Evolutionary conservation across 1,284 basidiomycete species (phyloP), one percentile per base, ranked within the genome.

Genomic region (Rhodotorula sp.): DNA sequence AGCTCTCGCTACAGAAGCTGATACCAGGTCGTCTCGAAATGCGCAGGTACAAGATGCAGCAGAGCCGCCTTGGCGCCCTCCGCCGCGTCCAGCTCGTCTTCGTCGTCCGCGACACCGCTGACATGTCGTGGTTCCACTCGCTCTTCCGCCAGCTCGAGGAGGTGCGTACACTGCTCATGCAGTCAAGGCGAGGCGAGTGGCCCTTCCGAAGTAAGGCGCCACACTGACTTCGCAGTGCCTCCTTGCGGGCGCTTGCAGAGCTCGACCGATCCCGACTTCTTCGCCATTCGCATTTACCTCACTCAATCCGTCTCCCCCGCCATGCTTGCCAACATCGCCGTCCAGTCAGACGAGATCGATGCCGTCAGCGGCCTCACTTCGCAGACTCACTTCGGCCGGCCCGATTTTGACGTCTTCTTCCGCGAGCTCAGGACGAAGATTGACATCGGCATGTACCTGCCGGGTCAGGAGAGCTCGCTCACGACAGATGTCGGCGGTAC

Each of bases 91-190:
- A 93, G 76, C 93, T 94, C 80, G 90, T 94, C 82, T 94, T 92
- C 92, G 48, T 68, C 62, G 71, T 72, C 46, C 69, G 70, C 26
- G 75, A 79, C 37, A 72, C 74, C 58, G 78, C 89, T n/a, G 90
- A 89, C 30, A 92, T 94, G 78, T 91, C 90, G 76, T 94, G 92
- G 92, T 94, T 94, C 86, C 90, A 93, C 79, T 87, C 85, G 67
- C 81, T 94, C 56, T 83, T 94, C 68, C 87, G 89, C 77, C 87
- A 91, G 78, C 87, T 94, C 63, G 92, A 94, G 80, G 86, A 87
- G 62, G 88, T 89, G 88, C 90, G 77, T 83, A 87, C 11, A 30
- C n/a, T 44, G n/a, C 59, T 44, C 26, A 20, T 24, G 6, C 28
- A 11, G n/a, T 54, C 55, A 20, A 24, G 10, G 9, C n/a, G 13